Evolutionary conservation across 2,329 filamentous ascomycete genomes (phyloP), one percentile per base, ranked within the genome.

Genomic region (Camptophora hylomeconis): DNA sequence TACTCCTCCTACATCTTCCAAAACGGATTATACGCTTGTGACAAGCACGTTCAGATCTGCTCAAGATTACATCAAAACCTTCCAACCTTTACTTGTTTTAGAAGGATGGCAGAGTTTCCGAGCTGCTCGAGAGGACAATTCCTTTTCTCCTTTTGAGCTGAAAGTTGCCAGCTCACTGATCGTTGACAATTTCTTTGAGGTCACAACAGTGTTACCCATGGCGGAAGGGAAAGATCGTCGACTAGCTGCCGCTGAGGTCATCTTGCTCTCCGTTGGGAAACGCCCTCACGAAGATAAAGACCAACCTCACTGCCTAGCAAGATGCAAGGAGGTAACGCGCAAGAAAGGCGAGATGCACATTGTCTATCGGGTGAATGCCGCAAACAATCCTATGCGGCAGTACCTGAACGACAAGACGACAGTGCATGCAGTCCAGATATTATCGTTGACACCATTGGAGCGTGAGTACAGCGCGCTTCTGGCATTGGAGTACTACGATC

Each of bases 21-120:
- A 72, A 10, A 74, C 75, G 26, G 66, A 72, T 24, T 92, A 87
- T 47, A 72, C 67, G 25, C 64, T 72, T 30, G 87, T 98, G 7
- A 75, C 78, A 4, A 77, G 81, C 37, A 72, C 72, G 1, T 98
- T 93, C 54, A 54, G 63, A 16, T 75, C 83, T 42, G 80, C 84
- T 1, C 59, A 60, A 23, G 75, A 80, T 27, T 98, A 98, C 50
- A 81, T 92, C 50, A 67, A 72, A 35, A 93, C 84, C 0, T 98
- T 98, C 53, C 76, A 92, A 41, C 86, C 87, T 5, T 64, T 98
- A 13, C 66, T 98, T 18, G 74, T 89, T 17, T 77, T 92, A 15
- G 89, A 98, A 60, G 87, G 87, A 17, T 98, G 89, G 89, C 80
- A 92, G 49, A 80, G 81, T 4, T 89, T 98, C 50, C 76, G 92